A percentile compares a stretch with the other conserved stretches of the same genome.
These are phyloP conservation scores for Euptelea pleiosperma DNA, from an alignment of 164 flowering plant genomes.

Conservation along the genomic window DNA sequence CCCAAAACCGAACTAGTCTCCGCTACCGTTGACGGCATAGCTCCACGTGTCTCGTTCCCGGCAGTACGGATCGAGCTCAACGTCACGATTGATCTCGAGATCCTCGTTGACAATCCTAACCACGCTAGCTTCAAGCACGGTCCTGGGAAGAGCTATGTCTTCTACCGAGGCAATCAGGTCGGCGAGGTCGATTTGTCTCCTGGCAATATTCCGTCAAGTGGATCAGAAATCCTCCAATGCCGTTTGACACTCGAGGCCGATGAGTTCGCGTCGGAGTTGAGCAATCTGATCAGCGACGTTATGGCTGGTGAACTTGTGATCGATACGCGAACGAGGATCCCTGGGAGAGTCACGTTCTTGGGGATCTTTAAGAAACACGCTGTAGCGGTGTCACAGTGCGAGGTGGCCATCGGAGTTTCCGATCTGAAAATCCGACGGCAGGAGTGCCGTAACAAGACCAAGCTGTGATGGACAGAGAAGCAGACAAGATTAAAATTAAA, in stretches of 20 bases:
- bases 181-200: constrained; percentile 42
- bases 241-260: constrained; percentile 28
- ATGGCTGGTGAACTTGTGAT: constrained; percentile 32
- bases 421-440: constrained; percentile 30
- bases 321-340: constrained; percentile 29
- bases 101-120: constrained; percentile 41
- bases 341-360: constrained; percentile 41
- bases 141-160: constrained; percentile 23
- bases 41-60: constrained; percentile 43
- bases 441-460: constrained; percentile 29
- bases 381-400: constrained; percentile 37
- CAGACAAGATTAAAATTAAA: no score
- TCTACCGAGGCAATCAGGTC: constrained; percentile 31
- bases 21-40: constrained; percentile 31
- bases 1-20: constrained; percentile 34
- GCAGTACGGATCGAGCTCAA: constrained; percentile 36
- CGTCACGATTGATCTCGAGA: constrained; percentile 31
- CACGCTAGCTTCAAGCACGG: constrained; percentile 40
- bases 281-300: constrained; percentile 29
- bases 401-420: constrained; percentile 26
- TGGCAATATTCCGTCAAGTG: constrained; percentile 36
- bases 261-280: constrained; percentile 17
- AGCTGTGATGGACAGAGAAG: constrained; percentile 25
- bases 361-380: constrained; percentile 34
- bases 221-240: constrained; percentile 16